A percentile compares a stretch with the other conserved stretches of the same genome.
Evolutionary conservation across 352 stramenopile species (phyloP).

Genomic region (Thraustotheca clavata): DNA sequence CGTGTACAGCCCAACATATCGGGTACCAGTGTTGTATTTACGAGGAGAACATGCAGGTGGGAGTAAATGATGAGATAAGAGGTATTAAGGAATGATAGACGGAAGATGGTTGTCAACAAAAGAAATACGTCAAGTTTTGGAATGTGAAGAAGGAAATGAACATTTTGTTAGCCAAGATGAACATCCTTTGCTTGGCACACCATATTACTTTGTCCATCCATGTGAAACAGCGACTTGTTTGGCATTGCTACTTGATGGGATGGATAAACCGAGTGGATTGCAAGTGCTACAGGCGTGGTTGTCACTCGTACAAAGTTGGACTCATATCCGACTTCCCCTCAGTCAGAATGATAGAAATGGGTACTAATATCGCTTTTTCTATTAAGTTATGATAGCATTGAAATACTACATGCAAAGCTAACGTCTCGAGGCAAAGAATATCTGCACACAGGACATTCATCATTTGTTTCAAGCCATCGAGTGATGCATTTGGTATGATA

Average conservation of each 20-base stretch:
- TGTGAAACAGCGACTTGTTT: conserved; percentile 67
- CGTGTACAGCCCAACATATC: conserved; percentile 68
- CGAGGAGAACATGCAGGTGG: conserved; percentile 21
- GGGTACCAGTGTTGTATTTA: conserved; percentile 69
- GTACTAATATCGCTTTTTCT: neutral
- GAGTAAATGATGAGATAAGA: too few species aligned
- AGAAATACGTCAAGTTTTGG: too few species aligned
- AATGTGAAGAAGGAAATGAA: too few species aligned
- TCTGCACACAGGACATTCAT: conserved; percentile 2
- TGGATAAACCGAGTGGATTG: neutral
- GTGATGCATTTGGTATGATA: neutral
- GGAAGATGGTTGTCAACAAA: too few species aligned
- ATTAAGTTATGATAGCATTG: neutral
- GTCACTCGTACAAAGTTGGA: conserved; percentile 62
- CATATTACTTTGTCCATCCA: conserved; percentile 67
- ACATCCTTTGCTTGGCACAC: conserved; percentile 53
- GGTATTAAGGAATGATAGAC: too few species aligned
- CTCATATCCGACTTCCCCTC: conserved; percentile 28
- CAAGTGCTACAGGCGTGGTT: conserved; percentile 48
- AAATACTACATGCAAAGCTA: neutral
- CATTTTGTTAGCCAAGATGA: conserved; percentile 54
- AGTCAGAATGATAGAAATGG: neutral
- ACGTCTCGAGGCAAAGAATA: neutral
- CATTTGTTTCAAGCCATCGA: neutral
- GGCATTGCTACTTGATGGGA: conserved; percentile 39